Evolutionary conservation across 768 basidiomycete genomes (phyloP), one percentile per base, ranked within the genome.

Genomic region (Auricularia sp.): DNA sequence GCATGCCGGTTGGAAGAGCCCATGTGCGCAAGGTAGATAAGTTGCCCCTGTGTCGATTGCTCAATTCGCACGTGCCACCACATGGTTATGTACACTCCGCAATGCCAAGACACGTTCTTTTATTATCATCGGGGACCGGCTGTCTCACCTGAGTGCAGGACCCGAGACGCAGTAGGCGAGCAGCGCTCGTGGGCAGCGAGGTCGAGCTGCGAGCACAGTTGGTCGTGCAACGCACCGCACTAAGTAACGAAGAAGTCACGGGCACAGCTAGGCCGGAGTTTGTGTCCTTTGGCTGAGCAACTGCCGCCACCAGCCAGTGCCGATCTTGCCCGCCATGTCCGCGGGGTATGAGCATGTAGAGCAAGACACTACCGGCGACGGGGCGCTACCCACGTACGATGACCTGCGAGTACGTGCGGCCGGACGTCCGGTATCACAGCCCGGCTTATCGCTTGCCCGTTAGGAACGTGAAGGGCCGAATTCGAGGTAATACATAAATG

Each of bases 351-450:
- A 13, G 24, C 56, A 59, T 4, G 24, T 59, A 3, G 81, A 83
- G 64, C 77, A 78, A 64, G 81, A 81, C 69, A 67, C 72, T 45
- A 69, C 71, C 36, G 80, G 76, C 29, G 77, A 76, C 34, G 84
- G 85, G 64, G 85, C 82, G 51, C 79, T 92, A 7, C 91, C 91
- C 18, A 86, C 87, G 3, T 94, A 94, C 69, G 86, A 90, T 64
- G 87, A 90, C 72, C 83, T 93, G 24, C 34, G 29, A 14, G 56
- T 59, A 7, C 14, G 56, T 51, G 18, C 18, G 11, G 18, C 47
- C 14, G 47, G 14, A 18, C 47, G 18, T 16, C 18, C 47, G 14
- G 47, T 51, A 21, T 51, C 18, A 51, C 21, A 16, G 29, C 47
- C 47, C 18, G 18, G 14, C 47, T 18, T 51, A 18, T 21, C 47